Conservation (phyloP, 441 rosid species). For the Populus trichocarpa region DNA sequence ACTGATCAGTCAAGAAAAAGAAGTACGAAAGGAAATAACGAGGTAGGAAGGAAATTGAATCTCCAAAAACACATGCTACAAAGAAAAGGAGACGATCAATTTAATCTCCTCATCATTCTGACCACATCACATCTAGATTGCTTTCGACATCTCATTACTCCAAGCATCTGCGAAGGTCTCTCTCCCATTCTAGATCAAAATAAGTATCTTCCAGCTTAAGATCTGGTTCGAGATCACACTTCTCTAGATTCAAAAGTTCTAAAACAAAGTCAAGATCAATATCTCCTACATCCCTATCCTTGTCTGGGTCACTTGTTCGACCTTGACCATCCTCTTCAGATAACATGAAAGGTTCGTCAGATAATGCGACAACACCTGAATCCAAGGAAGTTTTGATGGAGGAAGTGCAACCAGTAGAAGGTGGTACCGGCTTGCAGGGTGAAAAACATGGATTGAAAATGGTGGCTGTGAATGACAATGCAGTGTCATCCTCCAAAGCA, state of each 20-base stretch:
- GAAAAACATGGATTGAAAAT: slow-evolving; percentile 15
- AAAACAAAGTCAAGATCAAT: slow-evolving; percentile 27
- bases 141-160: slow-evolving; percentile 22
- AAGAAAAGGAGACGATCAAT: slow-evolving; percentile 28
- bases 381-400: slow-evolving; percentile 23
- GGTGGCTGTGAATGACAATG: slow-evolving; percentile 10
- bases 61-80: slow-evolving; percentile 18
- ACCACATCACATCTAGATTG: slow-evolving; percentile 23
- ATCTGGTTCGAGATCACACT: slow-evolving; percentile 20
- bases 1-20: slow-evolving; percentile 15
- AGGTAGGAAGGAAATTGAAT: slow-evolving; percentile 21
- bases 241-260: slow-evolving; percentile 22
- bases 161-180: slow-evolving; percentile 17
- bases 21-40: slow-evolving; percentile 26
- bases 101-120: slow-evolving; percentile 28
- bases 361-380: slow-evolving; percentile 19
- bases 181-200: slow-evolving; percentile 25
- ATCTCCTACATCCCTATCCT: slow-evolving; percentile 32
- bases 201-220: slow-evolving; percentile 29
- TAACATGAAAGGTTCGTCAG: slow-evolving; percentile 25
- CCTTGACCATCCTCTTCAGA: slow-evolving; percentile 29
- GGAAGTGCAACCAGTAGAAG: slow-evolving; percentile 5
- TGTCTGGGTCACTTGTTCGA: slow-evolving; percentile 23
- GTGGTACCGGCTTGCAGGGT: slow-evolving; percentile 14
- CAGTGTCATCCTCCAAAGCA: slow-evolving; percentile 13